phyloP scores from a whole-genome alignment of 495 filamentous ascomycete species.

The Hypoxylon fuscum region DNA sequence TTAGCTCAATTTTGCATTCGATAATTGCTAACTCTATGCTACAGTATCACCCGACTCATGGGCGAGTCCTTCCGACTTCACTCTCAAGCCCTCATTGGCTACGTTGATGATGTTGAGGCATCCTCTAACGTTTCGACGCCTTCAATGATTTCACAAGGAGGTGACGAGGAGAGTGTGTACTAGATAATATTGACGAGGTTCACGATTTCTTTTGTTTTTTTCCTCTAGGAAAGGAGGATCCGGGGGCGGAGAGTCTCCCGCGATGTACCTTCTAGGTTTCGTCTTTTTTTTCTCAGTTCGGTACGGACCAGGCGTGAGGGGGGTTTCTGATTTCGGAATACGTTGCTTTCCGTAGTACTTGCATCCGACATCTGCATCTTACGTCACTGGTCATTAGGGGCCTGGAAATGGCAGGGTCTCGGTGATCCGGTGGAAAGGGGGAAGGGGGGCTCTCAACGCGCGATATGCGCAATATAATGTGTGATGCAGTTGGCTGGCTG shows the following conservation, averaged over 20 bases:
- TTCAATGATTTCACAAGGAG: conserved; percentile 69
- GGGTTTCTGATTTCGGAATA: conserved; percentile 39
- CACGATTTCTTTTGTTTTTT: conserved; percentile 58
- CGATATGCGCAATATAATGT: conserved; percentile 60
- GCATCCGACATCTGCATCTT: conserved; percentile 51
- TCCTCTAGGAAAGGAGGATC: conserved; percentile 39
- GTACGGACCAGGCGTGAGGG: conserved; percentile 44
- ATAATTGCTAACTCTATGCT: conserved; percentile 56
- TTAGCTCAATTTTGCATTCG: conserved; percentile 6
- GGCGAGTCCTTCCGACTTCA: conserved; percentile 98
- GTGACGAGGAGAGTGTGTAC: conserved; percentile 69
- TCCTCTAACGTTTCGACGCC: conserved; percentile 67
- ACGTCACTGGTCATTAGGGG: conserved; percentile 57
- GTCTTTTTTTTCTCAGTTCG: conserved; percentile 41
- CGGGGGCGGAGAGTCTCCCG: conserved; percentile 51
- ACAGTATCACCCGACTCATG: conserved; percentile 95
- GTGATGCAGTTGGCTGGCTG: conserved; percentile 62
- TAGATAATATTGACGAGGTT: conserved; percentile 53
- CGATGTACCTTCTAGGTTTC: conserved; percentile 59
- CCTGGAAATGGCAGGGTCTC: conserved; percentile 50
- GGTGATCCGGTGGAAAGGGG: conserved; percentile 43
- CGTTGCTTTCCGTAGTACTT: conserved; percentile 45
- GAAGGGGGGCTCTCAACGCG: conserved; percentile 52
- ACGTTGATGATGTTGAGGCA: conserved; percentile 78
- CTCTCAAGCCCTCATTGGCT: conserved; percentile 90